Percentiles rank a stretch among this genome's conserved stretches.
Evolutionary conservation across 2,329 filamentous ascomycete genomes (phyloP).

Genomic region (Coleophoma eucalyptorum): DNA sequence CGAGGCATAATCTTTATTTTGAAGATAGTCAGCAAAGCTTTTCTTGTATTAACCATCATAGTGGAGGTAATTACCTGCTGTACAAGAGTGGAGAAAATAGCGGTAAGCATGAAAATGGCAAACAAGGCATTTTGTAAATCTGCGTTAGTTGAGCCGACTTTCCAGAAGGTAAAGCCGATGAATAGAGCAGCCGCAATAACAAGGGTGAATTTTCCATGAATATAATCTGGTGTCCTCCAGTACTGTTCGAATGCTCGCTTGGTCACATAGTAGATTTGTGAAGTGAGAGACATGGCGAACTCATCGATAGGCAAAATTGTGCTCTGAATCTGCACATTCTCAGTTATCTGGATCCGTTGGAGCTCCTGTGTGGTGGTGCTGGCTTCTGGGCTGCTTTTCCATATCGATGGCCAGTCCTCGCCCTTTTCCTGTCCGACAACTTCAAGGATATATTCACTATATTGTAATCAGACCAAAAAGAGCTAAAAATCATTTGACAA

Average conservation of each 20-base stretch:
- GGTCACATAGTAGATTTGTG: not conserved
- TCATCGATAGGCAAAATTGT: not conserved
- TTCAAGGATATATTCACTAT: not conserved
- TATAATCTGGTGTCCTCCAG: not conserved
- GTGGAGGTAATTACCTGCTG: constrained; percentile 63
- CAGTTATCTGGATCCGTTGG: not conserved
- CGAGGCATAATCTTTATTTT: too few species aligned
- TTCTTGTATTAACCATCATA: too few species aligned
- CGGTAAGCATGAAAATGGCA: constrained; percentile 49
- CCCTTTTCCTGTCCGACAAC: not conserved
- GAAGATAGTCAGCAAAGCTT: too few species aligned
- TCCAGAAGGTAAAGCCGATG: not conserved
- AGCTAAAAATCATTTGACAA: too few species aligned
- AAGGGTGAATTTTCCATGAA: not conserved
- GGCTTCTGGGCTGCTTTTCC: not conserved
- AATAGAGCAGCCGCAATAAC: not conserved
- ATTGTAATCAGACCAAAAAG: too few species aligned
- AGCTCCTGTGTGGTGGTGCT: too few species aligned
- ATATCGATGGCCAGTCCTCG: not conserved
- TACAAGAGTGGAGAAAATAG: constrained; percentile 31
- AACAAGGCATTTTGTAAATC: constrained; percentile 56
- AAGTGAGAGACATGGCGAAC: not conserved
- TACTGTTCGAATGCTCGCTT: not conserved
- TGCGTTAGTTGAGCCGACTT: not conserved
- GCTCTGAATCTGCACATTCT: not conserved